A percentile compares a stretch with the other conserved stretches of the same genome.
These are phyloP conservation scores for Zymoseptoria brevis DNA, from an alignment of 2,329 filamentous ascomycete species.

Conservation along the genomic window DNA sequence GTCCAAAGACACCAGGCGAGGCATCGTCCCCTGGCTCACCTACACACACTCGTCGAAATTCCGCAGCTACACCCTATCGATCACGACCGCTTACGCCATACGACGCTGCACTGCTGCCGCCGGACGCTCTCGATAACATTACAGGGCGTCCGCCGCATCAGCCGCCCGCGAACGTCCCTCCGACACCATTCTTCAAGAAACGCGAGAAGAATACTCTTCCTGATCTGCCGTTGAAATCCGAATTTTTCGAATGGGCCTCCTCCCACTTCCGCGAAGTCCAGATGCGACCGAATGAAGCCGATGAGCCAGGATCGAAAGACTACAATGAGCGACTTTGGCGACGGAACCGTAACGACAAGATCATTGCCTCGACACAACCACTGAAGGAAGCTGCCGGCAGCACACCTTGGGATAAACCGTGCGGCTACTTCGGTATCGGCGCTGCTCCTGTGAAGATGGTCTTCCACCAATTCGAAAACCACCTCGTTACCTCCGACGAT, in stretches of 20 bases:
- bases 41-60: constrained; percentile 19
- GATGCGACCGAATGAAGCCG: constrained; percentile 92
- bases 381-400: constrained; percentile 81
- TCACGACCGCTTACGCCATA: constrained; percentile 35
- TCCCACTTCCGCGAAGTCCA: constrained; percentile 97
- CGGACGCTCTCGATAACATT: constrained; percentile 61
- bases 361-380: constrained; percentile 86
- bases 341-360: constrained; percentile 82
- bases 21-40: constrained; percentile 20
- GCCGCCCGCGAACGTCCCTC: constrained; percentile 66
- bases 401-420: constrained; percentile 77
- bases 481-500: constrained; percentile 88
- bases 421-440: constrained; percentile 78
- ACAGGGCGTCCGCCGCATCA: constrained; percentile 46
- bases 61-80: constrained; percentile 28
- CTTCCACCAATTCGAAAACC: constrained; percentile 96
- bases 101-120: constrained; percentile 44
- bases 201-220: constrained; percentile 54
- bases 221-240: constrained; percentile 67
- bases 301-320: constrained; percentile 91
- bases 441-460: constrained; percentile 87
- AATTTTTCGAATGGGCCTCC: constrained; percentile 89
- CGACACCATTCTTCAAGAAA: constrained; percentile 65
- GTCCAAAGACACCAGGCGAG: constrained; percentile 20
- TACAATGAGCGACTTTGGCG: constrained; percentile 95